phyloP scores from a whole-genome alignment of 768 basidiomycete genomes.

The Nidularia sp. region DNA sequence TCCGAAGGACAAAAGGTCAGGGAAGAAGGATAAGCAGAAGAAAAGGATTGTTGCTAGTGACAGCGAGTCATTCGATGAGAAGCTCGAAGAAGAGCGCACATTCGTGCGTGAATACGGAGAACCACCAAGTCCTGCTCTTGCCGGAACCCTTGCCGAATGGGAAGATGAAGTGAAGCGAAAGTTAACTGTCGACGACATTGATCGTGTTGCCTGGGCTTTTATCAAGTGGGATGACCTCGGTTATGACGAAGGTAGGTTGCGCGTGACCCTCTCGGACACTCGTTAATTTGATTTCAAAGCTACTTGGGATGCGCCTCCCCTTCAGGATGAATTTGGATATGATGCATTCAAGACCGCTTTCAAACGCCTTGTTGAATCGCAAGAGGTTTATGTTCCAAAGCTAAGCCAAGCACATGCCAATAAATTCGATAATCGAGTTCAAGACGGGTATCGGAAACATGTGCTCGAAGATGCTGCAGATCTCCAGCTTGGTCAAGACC shows the following conservation, averaged over 20 bases:
- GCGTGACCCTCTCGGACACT: background rate
- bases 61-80: constrained; percentile 21
- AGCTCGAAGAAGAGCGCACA: constrained; percentile 23
- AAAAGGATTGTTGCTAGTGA: constrained; percentile 17
- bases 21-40: constrained; percentile 12
- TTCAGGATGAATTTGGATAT: constrained; percentile 50
- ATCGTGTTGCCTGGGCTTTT: constrained; percentile 74
- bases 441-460: constrained; percentile 49
- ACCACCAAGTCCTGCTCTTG: constrained; percentile 49
- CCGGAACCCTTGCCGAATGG: constrained; percentile 64
- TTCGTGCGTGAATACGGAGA: constrained; percentile 56
- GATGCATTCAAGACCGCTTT: constrained; percentile 68
- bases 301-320: constrained; percentile 91
- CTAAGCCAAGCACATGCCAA: constrained; percentile 35
- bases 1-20: constrained; percentile 17
- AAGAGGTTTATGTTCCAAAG: constrained; percentile 53
- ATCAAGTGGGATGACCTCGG: constrained; percentile 92
- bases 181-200: constrained; percentile 46
- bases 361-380: constrained; percentile 57
- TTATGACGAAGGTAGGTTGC: constrained; percentile 79
- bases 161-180: constrained; percentile 35
- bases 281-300: constrained; percentile 36
- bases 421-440: constrained; percentile 47
- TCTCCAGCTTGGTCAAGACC: constrained; percentile 64
- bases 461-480: constrained; percentile 48